A percentile compares a stretch with the other conserved stretches of the same genome.
Evolutionary conservation across 345 rosid genomes (phyloP).

Genomic region (Erodium maritimum): DNA sequence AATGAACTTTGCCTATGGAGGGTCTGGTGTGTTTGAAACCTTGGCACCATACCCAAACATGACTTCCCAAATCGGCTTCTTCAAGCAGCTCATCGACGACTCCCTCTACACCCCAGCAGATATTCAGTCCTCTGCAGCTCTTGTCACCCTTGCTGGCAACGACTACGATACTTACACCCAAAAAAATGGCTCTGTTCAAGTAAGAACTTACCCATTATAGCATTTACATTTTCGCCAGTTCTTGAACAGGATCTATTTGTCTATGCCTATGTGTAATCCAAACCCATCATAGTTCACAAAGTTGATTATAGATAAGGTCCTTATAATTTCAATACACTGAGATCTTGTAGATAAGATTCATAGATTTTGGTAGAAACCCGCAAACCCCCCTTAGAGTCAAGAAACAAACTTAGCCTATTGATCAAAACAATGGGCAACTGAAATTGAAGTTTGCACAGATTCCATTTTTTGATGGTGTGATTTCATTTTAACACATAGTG

Average conservation of each 20-base stretch:
- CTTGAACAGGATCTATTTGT: no score
- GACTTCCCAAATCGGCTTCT: constrained; percentile 58
- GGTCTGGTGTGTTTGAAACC: constrained; percentile 74
- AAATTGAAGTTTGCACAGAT: no score
- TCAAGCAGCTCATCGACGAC: constrained; percentile 28
- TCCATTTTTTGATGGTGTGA: no score
- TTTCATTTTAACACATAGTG: no score
- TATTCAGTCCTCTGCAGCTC: constrained; percentile 33
- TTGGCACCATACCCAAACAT: constrained; percentile 38
- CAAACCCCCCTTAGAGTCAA: no score
- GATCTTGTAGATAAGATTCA: no score
- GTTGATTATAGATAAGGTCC: no score
- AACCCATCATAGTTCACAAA: not conserved
- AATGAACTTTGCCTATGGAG: constrained; percentile 80
- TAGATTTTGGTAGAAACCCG: no score
- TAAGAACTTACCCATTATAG: constrained; percentile 3
- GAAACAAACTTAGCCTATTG: no score
- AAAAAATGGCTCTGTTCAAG: constrained; percentile 35
- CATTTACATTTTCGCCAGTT: not conserved
- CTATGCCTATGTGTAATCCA: no score
- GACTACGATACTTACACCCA: constrained; percentile 42
- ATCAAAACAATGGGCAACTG: no score
- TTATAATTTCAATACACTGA: no score
- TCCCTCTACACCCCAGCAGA: constrained; percentile 23
- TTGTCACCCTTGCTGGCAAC: constrained; percentile 57